Base-by-base conservation (phyloP, 805 yeast species). In the Sugiyamaella smithiae region DNA sequence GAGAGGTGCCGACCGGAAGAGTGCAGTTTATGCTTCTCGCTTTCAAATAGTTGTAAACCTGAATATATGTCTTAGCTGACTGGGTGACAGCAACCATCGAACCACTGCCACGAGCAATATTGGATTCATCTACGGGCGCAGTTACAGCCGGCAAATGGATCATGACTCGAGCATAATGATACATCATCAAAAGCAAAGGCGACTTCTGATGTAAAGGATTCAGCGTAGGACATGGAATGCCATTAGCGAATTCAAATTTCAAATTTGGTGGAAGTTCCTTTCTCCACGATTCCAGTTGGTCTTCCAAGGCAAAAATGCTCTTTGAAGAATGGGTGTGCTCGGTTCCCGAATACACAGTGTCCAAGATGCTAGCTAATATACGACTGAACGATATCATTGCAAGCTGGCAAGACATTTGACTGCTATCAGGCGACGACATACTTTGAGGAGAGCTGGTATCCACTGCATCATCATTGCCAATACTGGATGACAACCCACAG, bases 241-340 rank as follows among this genome's bases (percentile, higher is more conserved):
- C 69, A 36, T 63, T 62, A 24, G 52, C 51, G 40, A 84, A 67
- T 32, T 84, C 84, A 56, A 88, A 85, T 48, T 73, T 75, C 50
- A 86, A 68, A 33, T 75, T 73, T 0, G 65, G 33, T 1, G 95
- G 88, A 35, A 89, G 68, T 35, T 84, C 85, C 17, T 82, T 69
- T 57, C 87, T 72, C 97, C 97, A 89, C 43, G 77, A 69, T 56
- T 88, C 95, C 41, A 89, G 70, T 57, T 82, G 76, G 56, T 84
- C 80, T 60, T 89, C 96, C 16, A 68, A 57, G 33, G 51, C 55
- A 16, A 60, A 52, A 20, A 67, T 43, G 9, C 51, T 46, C 49
- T 55, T 57, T 54, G 58, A 56, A 5, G 56, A 44, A 20, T 53
- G 61, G 4, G 35, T 40, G n/a, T 54, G 49, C 22, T 44, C 41